phyloP scores from a whole-genome alignment of 345 rosid genomes.

The Eutrema heterophyllum region DNA sequence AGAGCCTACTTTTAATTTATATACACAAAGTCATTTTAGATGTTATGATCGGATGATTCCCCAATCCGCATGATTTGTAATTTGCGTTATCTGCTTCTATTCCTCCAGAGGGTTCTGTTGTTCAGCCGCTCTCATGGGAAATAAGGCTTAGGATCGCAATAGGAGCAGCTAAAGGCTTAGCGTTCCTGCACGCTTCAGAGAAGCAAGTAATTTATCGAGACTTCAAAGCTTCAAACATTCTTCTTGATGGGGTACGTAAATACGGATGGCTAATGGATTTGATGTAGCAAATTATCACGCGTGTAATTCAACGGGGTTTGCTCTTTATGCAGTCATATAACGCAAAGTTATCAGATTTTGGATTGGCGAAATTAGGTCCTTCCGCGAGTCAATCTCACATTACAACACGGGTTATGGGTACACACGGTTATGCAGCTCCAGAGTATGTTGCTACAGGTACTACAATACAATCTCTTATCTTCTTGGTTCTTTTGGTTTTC shows the following conservation, averaged over 20 bases:
- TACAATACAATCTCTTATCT: not conserved
- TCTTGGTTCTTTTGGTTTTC: not conserved
- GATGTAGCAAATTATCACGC: not conserved
- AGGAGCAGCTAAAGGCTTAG: constrained; percentile 83
- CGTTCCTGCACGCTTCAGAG: constrained; percentile 73
- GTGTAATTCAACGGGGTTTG: not conserved
- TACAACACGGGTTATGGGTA: constrained; percentile 94
- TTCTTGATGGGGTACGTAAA: constrained; percentile 74
- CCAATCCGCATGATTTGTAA: not conserved
- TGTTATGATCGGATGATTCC: not conserved
- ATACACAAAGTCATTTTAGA: not conserved
- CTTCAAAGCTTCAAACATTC: constrained; percentile 88
- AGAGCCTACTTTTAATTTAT: constrained; percentile 19
- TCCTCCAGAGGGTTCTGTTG: constrained; percentile 63
- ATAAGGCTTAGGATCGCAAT: constrained; percentile 66
- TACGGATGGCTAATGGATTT: not conserved
- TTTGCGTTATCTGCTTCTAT: not conserved
- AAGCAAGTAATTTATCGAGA: constrained; percentile 88
- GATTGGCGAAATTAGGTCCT: constrained; percentile 93
- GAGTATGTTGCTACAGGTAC: constrained; percentile 94
- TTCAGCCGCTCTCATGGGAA: constrained; percentile 79
- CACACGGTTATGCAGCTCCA: constrained; percentile 94
- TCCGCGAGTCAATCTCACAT: constrained; percentile 94
- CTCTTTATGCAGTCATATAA: constrained; percentile 57
- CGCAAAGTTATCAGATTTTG: constrained; percentile 92